These are phyloP conservation scores for Cyberlindnera xishuangbannaensis DNA, from an alignment of 805 yeast species.

Conservation along the genomic window DNA sequence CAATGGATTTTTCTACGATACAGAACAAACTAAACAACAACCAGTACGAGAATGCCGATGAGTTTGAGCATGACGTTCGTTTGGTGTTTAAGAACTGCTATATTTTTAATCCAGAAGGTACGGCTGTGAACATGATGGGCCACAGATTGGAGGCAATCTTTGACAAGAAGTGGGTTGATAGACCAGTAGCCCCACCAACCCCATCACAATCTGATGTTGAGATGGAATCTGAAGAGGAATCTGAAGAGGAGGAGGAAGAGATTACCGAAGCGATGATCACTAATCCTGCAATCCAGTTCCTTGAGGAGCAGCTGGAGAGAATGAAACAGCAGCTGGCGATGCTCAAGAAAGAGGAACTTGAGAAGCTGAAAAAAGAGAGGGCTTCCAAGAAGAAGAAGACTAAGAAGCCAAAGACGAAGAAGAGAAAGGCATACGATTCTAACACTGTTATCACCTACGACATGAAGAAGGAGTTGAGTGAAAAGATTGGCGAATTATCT, in stretches of 20 bases:
- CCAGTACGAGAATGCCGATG: conserved; percentile 83
- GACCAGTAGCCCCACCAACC: conserved; percentile 57
- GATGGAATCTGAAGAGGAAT: conserved; percentile 24
- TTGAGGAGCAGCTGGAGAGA: conserved; percentile 80
- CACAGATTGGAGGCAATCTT: conserved; percentile 83
- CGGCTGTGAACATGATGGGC: conserved; percentile 94
- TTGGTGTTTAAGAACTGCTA: conserved; percentile 87
- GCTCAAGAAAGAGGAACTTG: conserved; percentile 73
- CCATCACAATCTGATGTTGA: conserved; percentile 25
- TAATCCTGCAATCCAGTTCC: conserved; percentile 83
- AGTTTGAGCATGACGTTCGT: conserved; percentile 76
- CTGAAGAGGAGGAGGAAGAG: conserved; percentile 44
- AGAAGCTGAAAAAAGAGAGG: conserved; percentile 60
- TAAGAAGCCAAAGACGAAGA: conserved; percentile 28
- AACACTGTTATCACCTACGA: conserved; percentile 68
- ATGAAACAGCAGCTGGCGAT: conserved; percentile 82
- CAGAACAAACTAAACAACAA: conserved; percentile 76
- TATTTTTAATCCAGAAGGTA: conserved; percentile 91
- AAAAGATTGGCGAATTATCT: conserved; percentile 68
- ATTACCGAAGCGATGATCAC: conserved; percentile 60
- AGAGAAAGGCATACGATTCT: conserved; percentile 23
- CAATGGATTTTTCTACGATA: conserved; percentile 92
- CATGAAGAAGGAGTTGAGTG: conserved; percentile 92
- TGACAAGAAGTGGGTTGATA: conserved; percentile 82
- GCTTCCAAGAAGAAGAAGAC: conserved; percentile 38